Conservation (phyloP, 2,329 filamentous ascomycete species). For the Fusarium euwallaceae region DNA sequence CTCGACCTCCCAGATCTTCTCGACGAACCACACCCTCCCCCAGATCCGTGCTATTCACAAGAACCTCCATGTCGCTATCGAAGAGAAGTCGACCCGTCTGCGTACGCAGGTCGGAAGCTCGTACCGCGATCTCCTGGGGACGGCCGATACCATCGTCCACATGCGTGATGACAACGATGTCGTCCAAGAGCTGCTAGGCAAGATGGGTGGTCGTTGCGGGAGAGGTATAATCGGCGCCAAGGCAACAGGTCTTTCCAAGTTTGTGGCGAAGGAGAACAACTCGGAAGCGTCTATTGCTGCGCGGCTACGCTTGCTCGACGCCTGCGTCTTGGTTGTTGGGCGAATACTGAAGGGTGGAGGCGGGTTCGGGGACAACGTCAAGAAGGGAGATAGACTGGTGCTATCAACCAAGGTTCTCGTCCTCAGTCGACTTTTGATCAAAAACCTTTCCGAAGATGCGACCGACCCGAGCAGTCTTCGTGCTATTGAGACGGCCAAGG, state of each 20-base stretch:
- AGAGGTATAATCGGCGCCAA: conserved; percentile 77
- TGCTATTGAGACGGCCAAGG: conserved; percentile 71
- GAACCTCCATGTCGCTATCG: conserved; percentile 68
- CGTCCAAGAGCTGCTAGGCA: conserved; percentile 78
- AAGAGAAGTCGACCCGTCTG: conserved; percentile 72
- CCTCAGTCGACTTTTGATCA: conserved; percentile 80
- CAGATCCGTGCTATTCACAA: conserved; percentile 75
- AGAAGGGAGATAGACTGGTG: conserved; percentile 65
- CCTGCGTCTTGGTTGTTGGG: conserved; percentile 63
- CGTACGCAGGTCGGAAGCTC: conserved; percentile 74
- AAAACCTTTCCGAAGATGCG: conserved; percentile 71
- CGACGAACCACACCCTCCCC: conserved; percentile 68
- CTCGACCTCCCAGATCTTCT: conserved; percentile 68
- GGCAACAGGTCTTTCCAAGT: conserved; percentile 66
- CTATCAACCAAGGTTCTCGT: conserved; percentile 79
- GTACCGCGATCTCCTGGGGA: conserved; percentile 91
- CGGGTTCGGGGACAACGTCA: conserved; percentile 46
- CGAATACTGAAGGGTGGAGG: conserved; percentile 61
- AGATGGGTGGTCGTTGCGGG: conserved; percentile 83
- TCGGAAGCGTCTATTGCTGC: conserved; percentile 53
- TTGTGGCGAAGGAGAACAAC: conserved; percentile 52
- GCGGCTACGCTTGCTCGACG: conserved; percentile 63
- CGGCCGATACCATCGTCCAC: conserved; percentile 91
- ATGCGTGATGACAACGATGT: conserved; percentile 85
- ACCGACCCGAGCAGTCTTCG: conserved; percentile 51